Evolutionary conservation across 176 grass and related monocot species (phyloP).

Genomic region (Musa schizocarpa): DNA sequence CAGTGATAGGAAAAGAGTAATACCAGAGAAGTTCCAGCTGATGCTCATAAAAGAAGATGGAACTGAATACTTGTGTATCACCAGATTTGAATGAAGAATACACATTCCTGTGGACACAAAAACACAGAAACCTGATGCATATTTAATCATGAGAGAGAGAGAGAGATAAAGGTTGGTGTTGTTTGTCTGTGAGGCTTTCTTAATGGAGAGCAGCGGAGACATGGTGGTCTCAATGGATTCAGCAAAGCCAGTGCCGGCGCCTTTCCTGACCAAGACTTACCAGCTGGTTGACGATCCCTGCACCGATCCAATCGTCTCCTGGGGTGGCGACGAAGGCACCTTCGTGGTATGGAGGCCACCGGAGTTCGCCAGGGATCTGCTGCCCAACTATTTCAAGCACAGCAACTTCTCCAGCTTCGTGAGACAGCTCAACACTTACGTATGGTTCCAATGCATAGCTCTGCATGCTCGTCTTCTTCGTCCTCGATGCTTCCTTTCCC

Average conservation of each 20-base stretch:
- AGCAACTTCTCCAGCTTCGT: conserved; percentile 99
- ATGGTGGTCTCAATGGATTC: conserved; percentile 84
- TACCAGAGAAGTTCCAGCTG: not conserved
- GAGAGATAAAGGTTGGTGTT: not conserved
- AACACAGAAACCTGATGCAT: not conserved
- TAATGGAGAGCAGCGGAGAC: conserved; percentile 53
- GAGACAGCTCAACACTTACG: conserved; percentile 98
- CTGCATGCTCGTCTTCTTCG: not conserved
- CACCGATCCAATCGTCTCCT: conserved; percentile 95
- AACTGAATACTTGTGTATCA: not conserved
- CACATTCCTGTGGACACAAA: conserved; percentile 2
- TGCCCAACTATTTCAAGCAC: conserved; percentile 99
- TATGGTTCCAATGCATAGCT: conserved; percentile 9
- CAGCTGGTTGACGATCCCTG: conserved; percentile 95
- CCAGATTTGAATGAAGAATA: not conserved
- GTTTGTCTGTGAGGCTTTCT: conserved; percentile 35
- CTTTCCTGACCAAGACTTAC: conserved; percentile 96
- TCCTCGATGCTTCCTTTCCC: not conserved
- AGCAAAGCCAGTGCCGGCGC: conserved; percentile 66
- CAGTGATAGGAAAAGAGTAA: not conserved
- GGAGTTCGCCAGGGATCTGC: conserved; percentile 77
- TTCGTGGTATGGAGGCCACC: conserved; percentile 89
- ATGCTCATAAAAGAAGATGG: not conserved
- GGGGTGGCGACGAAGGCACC: conserved; percentile 70
- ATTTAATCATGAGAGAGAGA: conserved; percentile 1